Percentiles rank a stretch among this genome's conserved stretches.
Conservation (phyloP, 2,329 filamentous ascomycete species). For the Colletotrichum costaricense region DNA sequence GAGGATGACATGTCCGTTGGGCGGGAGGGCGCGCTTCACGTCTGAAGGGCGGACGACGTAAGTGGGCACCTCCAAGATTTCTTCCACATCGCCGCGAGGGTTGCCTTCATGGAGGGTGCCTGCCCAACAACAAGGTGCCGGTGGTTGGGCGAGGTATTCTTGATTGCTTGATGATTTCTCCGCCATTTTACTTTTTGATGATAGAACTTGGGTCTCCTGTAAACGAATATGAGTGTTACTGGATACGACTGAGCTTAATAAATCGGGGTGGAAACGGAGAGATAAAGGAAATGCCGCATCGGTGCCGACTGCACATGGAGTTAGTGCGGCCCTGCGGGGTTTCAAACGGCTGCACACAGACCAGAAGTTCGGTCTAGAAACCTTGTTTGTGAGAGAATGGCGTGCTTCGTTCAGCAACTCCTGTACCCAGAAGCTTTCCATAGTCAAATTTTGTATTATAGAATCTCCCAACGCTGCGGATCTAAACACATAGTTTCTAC, state of each 20-base stretch:
- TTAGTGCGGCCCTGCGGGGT: not conserved
- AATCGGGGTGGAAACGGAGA: not conserved
- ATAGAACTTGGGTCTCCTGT: not conserved
- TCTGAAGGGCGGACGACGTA: constrained; percentile 44
- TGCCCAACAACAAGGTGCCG: constrained; percentile 51
- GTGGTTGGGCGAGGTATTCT: constrained; percentile 46
- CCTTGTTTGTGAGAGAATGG: not conserved
- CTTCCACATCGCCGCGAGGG: constrained; percentile 47
- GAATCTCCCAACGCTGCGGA: no score
- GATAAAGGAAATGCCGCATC: not conserved
- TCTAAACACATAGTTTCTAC: no score
- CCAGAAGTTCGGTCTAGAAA: not conserved
- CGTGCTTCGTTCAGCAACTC: not conserved
- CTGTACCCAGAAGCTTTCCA: no score
- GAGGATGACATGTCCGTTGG: constrained; percentile 55
- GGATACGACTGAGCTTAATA: not conserved
- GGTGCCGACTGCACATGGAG: not conserved
- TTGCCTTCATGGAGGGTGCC: constrained; percentile 52
- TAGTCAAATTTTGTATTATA: no score
- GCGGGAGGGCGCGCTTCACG: constrained; percentile 5
- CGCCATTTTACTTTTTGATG: not conserved
- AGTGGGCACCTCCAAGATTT: constrained; percentile 49
- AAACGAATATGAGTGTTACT: not conserved
- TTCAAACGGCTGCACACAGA: not conserved
- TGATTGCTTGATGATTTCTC: not conserved